These are phyloP conservation scores for Suillus lakei DNA, from an alignment of 768 basidiomycete species.

Conservation along the genomic window DNA sequence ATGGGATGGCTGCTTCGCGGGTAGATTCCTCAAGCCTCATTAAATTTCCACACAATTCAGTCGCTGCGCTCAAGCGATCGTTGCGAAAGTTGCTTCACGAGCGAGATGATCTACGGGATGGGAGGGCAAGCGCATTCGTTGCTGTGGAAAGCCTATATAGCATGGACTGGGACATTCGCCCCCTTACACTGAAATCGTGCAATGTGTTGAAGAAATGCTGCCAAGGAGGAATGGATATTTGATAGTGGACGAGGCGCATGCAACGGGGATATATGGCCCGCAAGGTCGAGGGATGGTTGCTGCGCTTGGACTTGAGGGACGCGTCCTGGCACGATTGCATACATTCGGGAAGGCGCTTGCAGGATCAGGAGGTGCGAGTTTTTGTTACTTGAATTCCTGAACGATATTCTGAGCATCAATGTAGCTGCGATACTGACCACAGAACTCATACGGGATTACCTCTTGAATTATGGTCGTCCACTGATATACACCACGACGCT, in stretches of 20 bases:
- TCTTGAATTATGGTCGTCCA: constrained; percentile 90
- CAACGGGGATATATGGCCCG: constrained; percentile 87
- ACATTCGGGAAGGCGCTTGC: constrained; percentile 95
- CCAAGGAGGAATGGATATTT: constrained; percentile 70
- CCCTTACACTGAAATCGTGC: constrained; percentile 73
- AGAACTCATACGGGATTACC: constrained; percentile 75
- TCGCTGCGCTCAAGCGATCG: constrained; percentile 50
- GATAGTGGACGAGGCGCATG: constrained; percentile 92
- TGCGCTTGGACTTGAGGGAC: constrained; percentile 67
- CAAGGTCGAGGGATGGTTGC: constrained; percentile 77
- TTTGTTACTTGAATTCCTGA: constrained; percentile 2
- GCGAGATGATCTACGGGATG: constrained; percentile 41
- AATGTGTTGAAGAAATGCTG: constrained; percentile 61
- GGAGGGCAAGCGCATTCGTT: constrained; percentile 65
- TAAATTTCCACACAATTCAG: constrained; percentile 76
- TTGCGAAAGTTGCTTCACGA: constrained; percentile 47
- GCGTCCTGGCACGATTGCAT: constrained; percentile 78
- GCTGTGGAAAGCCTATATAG: constrained; percentile 90
- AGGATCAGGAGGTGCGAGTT: constrained; percentile 76
- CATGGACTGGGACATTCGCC: constrained; percentile 94
- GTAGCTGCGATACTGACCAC: constrained; percentile 79
- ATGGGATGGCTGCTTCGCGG: constrained; percentile 78
- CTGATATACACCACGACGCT: constrained; percentile 92
- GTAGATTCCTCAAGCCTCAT: constrained; percentile 40
- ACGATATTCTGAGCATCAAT: neutral